Base-by-base conservation (phyloP, 2,329 filamentous ascomycete genomes). In the Corynespora cassiicola region DNA sequence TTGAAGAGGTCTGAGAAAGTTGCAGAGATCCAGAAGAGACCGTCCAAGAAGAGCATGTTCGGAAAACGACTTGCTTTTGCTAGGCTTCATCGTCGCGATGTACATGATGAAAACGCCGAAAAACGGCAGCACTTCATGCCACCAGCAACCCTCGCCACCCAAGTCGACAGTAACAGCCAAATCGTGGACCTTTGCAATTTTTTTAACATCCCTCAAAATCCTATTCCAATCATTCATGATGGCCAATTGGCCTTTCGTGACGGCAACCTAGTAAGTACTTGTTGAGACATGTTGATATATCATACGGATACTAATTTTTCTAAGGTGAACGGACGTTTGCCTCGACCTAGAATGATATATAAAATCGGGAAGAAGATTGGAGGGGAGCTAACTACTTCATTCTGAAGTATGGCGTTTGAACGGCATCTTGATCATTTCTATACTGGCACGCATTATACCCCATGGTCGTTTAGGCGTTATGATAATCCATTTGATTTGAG, bases 1-100 rank as follows among this genome's bases (percentile, higher is more conserved):
- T 36, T 32, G n/a, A 50, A 60, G 7, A 62, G 43, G 14, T 32
- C 42, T 12, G 19, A 20, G 11, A 62, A 57, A 31, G 54, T 60
- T 20, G 41, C 35, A 20, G 49, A 59, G 25, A 64, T 63, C 36
- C 50, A 46, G 42, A 35, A 42, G 10, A 58, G 71, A 2, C 66
- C 66, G 3, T 62, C 58, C 2, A 57, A 67, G 21, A 74, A 73
- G 42, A 46, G 58, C 10, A 44, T 43, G 7, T 58, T 58, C 17
- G 50, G 53, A 19, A 23, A 40, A 7, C 48, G 51, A 18, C 32
- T 59, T 12, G 49, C 42, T 24, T 50, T 53, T 20, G 48, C 48
- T 29, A 43, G 48, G 17, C 41, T 25, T 17, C 33, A 45, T 14
- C 38, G 45, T 19, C 23, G 23, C 14, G 55, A 56, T 23, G 31